Evolutionary conservation across 768 basidiomycete genomes (phyloP).

Genomic region (Trametes sanguinea): DNA sequence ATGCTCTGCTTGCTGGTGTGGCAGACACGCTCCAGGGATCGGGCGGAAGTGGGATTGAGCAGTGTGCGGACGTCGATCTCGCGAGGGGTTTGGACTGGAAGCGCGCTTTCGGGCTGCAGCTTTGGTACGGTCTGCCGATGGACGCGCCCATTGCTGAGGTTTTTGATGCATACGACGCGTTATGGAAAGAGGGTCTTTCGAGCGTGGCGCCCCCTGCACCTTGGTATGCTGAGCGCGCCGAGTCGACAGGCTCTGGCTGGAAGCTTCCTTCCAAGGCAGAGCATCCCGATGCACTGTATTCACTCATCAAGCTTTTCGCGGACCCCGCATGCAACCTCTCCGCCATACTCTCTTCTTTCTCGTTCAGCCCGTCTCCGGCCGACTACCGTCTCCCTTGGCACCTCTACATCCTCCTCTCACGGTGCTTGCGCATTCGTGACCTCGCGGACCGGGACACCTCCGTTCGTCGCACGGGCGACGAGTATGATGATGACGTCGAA

Average conservation of each 20-base stretch:
- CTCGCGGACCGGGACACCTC: conserved; percentile 71
- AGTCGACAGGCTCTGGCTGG: conserved; percentile 36
- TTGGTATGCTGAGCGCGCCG: conserved; percentile 49
- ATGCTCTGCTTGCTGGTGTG: conserved; percentile 82
- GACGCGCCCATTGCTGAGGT: conserved; percentile 71
- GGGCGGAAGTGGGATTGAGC: conserved; percentile 51
- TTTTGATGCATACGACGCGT: conserved; percentile 59
- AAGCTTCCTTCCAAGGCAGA: conserved; percentile 46
- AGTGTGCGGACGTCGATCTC: conserved; percentile 60
- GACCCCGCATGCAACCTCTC: conserved; percentile 72
- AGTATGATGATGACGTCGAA: conserved; percentile 47
- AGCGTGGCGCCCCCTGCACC: conserved; percentile 58
- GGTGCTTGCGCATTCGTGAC: conserved; percentile 81
- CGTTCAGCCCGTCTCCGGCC: conserved; percentile 72
- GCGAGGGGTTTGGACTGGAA: conserved; percentile 89
- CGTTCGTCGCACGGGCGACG: conserved; percentile 40
- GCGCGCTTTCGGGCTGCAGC: conserved; percentile 81
- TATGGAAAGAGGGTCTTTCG: conserved; percentile 39
- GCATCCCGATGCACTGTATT: conserved; percentile 74
- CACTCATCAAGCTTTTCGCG: conserved; percentile 76
- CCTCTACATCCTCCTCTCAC: conserved; percentile 83
- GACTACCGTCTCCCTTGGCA: conserved; percentile 92
- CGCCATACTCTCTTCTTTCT: conserved; percentile 67
- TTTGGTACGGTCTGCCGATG: conserved; percentile 85
- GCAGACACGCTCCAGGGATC: conserved; percentile 59